A percentile compares a stretch with the other conserved stretches of the same genome.
phyloP scores from a whole-genome alignment of 2,329 filamentous ascomycete species.

The Trichoderma oligosporum region DNA sequence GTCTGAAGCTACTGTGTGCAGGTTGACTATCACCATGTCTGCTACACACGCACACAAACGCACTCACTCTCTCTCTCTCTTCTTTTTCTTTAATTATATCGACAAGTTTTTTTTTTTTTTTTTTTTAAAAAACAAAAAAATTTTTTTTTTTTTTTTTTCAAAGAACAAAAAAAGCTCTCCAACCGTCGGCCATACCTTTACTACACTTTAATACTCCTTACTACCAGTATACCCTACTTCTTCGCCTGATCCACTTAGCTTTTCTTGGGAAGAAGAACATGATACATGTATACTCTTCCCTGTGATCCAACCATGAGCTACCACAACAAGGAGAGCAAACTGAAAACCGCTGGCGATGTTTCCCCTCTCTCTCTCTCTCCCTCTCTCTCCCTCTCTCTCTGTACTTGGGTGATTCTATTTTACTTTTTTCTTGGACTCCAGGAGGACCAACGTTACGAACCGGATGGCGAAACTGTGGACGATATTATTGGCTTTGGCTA shows the following conservation, averaged over 20 bases:
- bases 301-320: background rate
- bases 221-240: too few relatives aligned
- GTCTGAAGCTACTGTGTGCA: background rate
- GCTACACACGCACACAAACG: too few relatives aligned
- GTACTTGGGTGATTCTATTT: too few relatives aligned
- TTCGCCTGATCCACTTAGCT: too few relatives aligned
- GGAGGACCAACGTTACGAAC: conserved; percentile 10
- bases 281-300: background rate
- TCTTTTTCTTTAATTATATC: too few relatives aligned
- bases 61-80: background rate
- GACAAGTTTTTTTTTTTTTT: too few relatives aligned
- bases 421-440: conserved; percentile 8
- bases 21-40: background rate
- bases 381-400: background rate
- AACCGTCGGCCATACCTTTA: too few relatives aligned
- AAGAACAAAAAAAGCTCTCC: too few relatives aligned
- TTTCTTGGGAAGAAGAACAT: conserved; percentile 3
- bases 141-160: too few relatives aligned
- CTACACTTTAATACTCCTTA: too few relatives aligned
- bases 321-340: background rate
- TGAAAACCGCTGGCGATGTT: conserved; percentile 10
- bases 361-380: background rate
- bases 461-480: background rate
- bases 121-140: too few relatives aligned
- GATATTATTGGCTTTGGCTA: conserved; percentile 14